Evolutionary conservation across 2,329 filamentous ascomycete species (phyloP), one percentile per base, ranked within the genome.

Genomic region (Phaeosphaeriaceae sp.): DNA sequence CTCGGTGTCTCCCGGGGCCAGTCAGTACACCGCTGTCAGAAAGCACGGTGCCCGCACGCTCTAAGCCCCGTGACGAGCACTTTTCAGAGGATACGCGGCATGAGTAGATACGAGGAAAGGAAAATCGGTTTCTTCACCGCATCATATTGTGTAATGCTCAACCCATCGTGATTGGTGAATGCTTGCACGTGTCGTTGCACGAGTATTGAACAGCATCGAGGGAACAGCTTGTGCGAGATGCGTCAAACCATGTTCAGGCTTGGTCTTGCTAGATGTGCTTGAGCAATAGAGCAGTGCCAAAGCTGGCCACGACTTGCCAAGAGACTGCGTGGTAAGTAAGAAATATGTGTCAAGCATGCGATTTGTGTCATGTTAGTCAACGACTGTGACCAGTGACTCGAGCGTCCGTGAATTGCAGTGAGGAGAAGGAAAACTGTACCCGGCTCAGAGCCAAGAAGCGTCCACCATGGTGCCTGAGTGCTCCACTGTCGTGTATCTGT

Each of bases 1-100:
- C 42, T 47, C 45, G 45, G 45, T 47, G 45, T 47, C 21, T 47
- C 21, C 45, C 45, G 45, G 45, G 45, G 45, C 45, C 22, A 47
- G 17, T 47, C 21, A n/a, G 36, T 15, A 41, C 36, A 46, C 42
- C 42, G 45, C 45, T 25, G 22, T 25, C 15, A 25, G 45, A 27
- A 10, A 25, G 22, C 45, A 47, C 45, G 45, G 45, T 24, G 45
- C 22, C 21, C 3, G 42, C 9, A 15, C 42, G 21, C 6, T 36
- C 19, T 45, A 22, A 19, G 40, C 40, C 42, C n/a, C 10, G 40
- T 42, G 20, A 42, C 40, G 40, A 27, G 31, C 31, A 36, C 13
- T 36, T 7, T 15, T 36, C 31, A 36, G 31, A 36, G 31, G 31
- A 13, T 11, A 5, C 6, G 25, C 25, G 25, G 25, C 25, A 31